Evolutionary conservation across 2,329 filamentous ascomycete genomes (phyloP), one percentile per base, ranked within the genome.

Genomic region (Tolypocladium ovalisporum): DNA sequence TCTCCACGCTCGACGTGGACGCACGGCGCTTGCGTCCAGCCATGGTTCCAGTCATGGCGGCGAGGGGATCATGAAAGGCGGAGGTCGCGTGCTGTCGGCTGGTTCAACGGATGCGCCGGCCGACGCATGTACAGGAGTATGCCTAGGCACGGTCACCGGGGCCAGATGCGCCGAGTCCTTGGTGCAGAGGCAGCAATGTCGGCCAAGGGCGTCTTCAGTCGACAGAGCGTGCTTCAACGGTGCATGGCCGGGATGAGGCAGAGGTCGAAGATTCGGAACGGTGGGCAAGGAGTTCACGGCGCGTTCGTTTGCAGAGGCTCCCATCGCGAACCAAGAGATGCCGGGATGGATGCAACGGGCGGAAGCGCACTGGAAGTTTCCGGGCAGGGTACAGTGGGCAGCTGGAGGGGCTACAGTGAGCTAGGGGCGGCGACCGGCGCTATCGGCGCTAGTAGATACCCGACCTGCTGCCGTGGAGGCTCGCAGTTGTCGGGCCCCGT

Each of bases 1-100:
- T 75, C 51, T 73, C 74, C 49, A 75, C 73, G 36, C 75, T 79
- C 27, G 78, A 78, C 55, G 72, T 70, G 36, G 78, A 79, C 35
- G 67, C 67, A 51, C 72, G 71, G 36, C 78, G 74, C 59, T 60
- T 68, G 58, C 73, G 73, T 59, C 72, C 68, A 55, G 63, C 63
- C 73, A 77, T 78, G 64, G 59, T 65, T 61, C 36, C 36, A 36
- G 40, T 36, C 13, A 55, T 22, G 19, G 10, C 15, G 35, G 27
- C 17, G 44, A 54, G 40, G 52, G 47, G 56, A 60, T 40, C 63
- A 66, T 66, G 42, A 57, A 58, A 42, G 29, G 42, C 27, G 37
- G 34, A 22, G 34, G 47, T 13, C 17, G 47, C 29, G 47, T 6
- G 47, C 47, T 29, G 29, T 34, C 15, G n/a, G 27, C 47, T 13